Percentiles rank a stretch among this genome's conserved stretches.
These are phyloP conservation scores for Endocladia muricata DNA, from an alignment of 31 red algal genomes.

Conservation along the genomic window DNA sequence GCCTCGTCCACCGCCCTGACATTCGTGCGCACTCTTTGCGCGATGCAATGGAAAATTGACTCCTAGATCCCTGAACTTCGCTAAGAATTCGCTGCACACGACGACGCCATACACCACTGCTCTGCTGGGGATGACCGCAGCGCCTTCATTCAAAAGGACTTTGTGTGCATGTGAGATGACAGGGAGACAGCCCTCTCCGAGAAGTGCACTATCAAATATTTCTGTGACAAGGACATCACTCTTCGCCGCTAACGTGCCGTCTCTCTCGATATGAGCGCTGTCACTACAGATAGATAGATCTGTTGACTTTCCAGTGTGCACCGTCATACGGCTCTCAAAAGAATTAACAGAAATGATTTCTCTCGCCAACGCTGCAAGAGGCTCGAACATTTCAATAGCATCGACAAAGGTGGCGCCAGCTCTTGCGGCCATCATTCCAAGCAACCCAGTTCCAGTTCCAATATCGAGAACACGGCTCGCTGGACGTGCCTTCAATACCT, in stretches of 20 bases:
- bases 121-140: conserved; percentile 45
- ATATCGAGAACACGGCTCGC: conserved; percentile 57
- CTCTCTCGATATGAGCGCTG: neutral
- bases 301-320: conserved; percentile 37
- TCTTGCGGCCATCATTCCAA: conserved; percentile 54
- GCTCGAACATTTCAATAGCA: conserved; percentile 61
- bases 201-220: conserved; percentile 64
- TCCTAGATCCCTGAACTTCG: conserved; percentile 35
- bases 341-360: conserved; percentile 36
- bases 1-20: conserved; percentile 18
- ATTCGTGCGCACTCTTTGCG: neutral
- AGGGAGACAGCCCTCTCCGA: conserved; percentile 51
- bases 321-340: conserved; percentile 29
- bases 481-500: neutral
- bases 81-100: conserved; percentile 27
- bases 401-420: conserved; percentile 49
- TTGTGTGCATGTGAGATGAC: conserved; percentile 49
- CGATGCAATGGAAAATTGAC: conserved; percentile 54
- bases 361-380: conserved; percentile 49
- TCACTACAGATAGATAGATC: neutral
- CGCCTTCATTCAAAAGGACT: conserved; percentile 4
- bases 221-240: conserved; percentile 60
- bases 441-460: conserved; percentile 68
- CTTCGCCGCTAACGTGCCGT: neutral
- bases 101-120: conserved; percentile 38